Percentiles rank a stretch among this genome's conserved stretches.
Conservation (phyloP, 495 filamentous ascomycete species). For the Extremus antarcticus region DNA sequence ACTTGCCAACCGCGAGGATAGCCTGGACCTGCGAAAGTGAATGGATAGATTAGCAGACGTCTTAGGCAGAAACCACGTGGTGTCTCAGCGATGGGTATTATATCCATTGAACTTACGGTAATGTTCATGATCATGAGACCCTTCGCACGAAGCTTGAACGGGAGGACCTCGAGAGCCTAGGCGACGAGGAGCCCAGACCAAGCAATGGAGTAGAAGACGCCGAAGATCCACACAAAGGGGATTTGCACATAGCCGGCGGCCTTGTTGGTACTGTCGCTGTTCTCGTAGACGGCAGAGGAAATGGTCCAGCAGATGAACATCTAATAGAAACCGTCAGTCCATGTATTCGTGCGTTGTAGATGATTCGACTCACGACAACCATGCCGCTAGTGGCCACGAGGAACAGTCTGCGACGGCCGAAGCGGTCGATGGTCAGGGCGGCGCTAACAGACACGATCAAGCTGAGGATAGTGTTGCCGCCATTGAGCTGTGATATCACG, state of each 20-base stretch:
- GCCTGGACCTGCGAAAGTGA: slow-evolving; percentile 11
- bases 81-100: too few relatives aligned
- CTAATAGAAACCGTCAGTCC: slow-evolving; percentile 33
- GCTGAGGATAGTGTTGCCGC: slow-evolving; percentile 5
- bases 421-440: slow-evolving; percentile 11
- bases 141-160: slow-evolving; percentile 59
- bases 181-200: slow-evolving; percentile 46
- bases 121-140: slow-evolving; percentile 43
- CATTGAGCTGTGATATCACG: slow-evolving; percentile 12
- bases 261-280: slow-evolving; percentile 5
- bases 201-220: slow-evolving; percentile 32
- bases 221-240: slow-evolving; percentile 27
- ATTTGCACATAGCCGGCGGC: slow-evolving; percentile 48
- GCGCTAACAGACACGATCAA: slow-evolving; percentile 10
- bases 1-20: slow-evolving; percentile 43
- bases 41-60: slow-evolving; percentile 34
- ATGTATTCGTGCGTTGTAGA: too few relatives aligned
- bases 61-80: too few relatives aligned
- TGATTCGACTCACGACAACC: slow-evolving; percentile 11
- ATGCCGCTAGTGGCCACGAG: slow-evolving; percentile 14
- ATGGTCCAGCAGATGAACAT: slow-evolving; percentile 22
- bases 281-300: slow-evolving; percentile 11
- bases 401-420: slow-evolving; percentile 15
- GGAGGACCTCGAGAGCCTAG: slow-evolving; percentile 48
- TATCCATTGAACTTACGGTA: slow-evolving; percentile 8